A percentile compares a stretch with the other conserved stretches of the same genome.
These are phyloP conservation scores for Candida rishiriensis DNA, from an alignment of 805 yeast species.

Conservation along the genomic window DNA sequence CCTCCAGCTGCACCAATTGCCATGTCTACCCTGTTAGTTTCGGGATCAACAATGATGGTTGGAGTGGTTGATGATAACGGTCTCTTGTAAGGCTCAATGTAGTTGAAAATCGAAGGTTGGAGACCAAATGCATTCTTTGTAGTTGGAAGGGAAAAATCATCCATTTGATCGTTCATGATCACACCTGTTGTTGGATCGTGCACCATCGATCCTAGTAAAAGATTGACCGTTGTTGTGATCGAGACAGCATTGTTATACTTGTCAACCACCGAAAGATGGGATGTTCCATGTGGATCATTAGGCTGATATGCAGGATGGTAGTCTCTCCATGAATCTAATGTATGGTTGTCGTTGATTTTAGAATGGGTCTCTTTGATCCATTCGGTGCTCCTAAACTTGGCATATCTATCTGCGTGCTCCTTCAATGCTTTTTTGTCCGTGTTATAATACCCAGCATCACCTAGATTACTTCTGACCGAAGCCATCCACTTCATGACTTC, in stretches of 20 bases:
- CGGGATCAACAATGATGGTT: constrained; percentile 48
- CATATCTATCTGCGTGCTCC: constrained; percentile 34
- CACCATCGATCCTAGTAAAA: constrained; percentile 77
- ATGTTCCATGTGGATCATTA: constrained; percentile 84
- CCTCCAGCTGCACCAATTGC: constrained; percentile 96
- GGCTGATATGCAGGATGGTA: constrained; percentile 78
- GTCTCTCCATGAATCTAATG: constrained; percentile 60
- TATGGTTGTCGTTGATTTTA: constrained; percentile 51
- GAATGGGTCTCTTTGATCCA: constrained; percentile 54
- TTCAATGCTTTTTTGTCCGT: constrained; percentile 19
- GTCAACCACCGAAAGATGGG: constrained; percentile 83
- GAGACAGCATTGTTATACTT: constrained; percentile 70
- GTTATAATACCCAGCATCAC: constrained; percentile 47
- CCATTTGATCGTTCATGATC: constrained; percentile 87
- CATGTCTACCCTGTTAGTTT: constrained; percentile 48
- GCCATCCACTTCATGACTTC: constrained; percentile 96
- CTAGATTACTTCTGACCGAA: constrained; percentile 78
- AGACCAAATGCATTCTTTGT: constrained; percentile 72
- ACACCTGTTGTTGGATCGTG: constrained; percentile 82
- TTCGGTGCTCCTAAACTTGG: constrained; percentile 40
- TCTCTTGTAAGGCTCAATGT: constrained; percentile 67
- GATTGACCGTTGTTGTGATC: constrained; percentile 84
- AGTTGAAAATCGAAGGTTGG: constrained; percentile 77
- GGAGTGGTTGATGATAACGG: constrained; percentile 87
- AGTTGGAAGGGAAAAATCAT: constrained; percentile 79